phyloP scores from a whole-genome alignment of 495 filamentous ascomycete species.

The Filosporella fistucella region DNA sequence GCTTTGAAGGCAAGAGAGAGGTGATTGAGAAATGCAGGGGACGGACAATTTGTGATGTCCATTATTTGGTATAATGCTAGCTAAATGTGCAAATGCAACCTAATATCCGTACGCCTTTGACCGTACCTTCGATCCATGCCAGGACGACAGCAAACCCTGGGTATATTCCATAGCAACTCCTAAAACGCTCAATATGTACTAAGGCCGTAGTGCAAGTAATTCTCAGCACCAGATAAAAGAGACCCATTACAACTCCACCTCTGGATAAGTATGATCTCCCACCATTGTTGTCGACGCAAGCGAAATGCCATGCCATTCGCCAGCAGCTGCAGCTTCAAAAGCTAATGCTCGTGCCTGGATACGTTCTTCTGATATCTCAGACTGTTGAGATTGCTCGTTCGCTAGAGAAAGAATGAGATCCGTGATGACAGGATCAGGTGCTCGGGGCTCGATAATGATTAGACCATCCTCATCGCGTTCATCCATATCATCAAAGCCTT shows the following conservation, averaged over 20 bases:
- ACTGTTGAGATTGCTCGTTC: conserved; percentile 5
- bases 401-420: conserved; percentile 15
- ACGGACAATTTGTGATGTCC: too few relatives aligned
- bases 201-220: too few relatives aligned
- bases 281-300: conserved; percentile 42
- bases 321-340: conserved; percentile 7
- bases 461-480: conserved; percentile 13
- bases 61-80: too few relatives aligned
- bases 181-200: too few relatives aligned
- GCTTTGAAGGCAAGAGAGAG: too few relatives aligned
- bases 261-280: conserved; percentile 43
- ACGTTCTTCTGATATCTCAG: conserved; percentile 1
- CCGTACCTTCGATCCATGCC: too few relatives aligned
- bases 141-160: too few relatives aligned
- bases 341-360: conserved; percentile 4
- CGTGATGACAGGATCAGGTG: conserved; percentile 6
- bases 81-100: too few relatives aligned
- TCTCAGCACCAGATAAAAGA: too few relatives aligned
- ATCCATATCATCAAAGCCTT: conserved; percentile 3
- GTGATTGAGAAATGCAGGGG: too few relatives aligned
- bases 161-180: too few relatives aligned
- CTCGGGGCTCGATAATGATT: conserved; percentile 2
- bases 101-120: too few relatives aligned
- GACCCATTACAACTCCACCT: conserved; percentile 39
- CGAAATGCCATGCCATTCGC: conserved; percentile 39